Percentiles rank a stretch among this genome's conserved stretches.
phyloP scores from a whole-genome alignment of 257 asterid species.

The Solanum chilense region DNA sequence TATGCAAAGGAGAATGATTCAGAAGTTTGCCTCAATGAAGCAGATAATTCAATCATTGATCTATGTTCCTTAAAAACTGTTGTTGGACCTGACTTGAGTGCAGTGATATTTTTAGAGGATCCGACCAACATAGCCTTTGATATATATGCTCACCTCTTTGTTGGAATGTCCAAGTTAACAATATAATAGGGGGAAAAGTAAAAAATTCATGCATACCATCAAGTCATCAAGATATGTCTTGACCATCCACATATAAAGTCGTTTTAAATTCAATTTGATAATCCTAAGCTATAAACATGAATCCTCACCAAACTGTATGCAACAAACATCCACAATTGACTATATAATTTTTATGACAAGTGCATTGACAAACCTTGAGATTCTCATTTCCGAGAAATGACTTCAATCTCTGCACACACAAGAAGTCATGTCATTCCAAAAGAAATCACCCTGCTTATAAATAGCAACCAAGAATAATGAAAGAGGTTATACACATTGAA shows the following conservation, averaged over 20 bases:
- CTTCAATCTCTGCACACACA: conserved; percentile 67
- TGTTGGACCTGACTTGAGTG: background rate
- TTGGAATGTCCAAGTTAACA: conserved; percentile 92
- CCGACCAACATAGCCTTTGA: background rate
- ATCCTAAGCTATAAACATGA: background rate
- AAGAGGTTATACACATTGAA: background rate
- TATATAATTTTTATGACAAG: background rate
- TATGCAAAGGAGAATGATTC: conserved; percentile 23
- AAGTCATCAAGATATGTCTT: background rate
- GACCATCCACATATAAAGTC: background rate
- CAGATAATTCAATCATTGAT: background rate
- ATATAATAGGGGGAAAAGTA: conserved; percentile 75
- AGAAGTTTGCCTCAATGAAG: conserved; percentile 2
- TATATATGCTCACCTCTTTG: conserved; percentile 61
- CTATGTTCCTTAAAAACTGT: background rate
- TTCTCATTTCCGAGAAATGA: conserved; percentile 75
- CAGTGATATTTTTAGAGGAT: background rate
- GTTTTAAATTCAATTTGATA: background rate
- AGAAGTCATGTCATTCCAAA: background rate
- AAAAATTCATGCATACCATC: conserved; percentile 64
- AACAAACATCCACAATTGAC: background rate
- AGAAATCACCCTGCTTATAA: background rate
- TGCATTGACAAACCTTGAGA: conserved; percentile 50
- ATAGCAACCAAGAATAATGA: background rate
- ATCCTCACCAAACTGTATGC: background rate